Evolutionary conservation across 768 basidiomycete species (phyloP).

Genomic region (Mycena sanguinolenta): DNA sequence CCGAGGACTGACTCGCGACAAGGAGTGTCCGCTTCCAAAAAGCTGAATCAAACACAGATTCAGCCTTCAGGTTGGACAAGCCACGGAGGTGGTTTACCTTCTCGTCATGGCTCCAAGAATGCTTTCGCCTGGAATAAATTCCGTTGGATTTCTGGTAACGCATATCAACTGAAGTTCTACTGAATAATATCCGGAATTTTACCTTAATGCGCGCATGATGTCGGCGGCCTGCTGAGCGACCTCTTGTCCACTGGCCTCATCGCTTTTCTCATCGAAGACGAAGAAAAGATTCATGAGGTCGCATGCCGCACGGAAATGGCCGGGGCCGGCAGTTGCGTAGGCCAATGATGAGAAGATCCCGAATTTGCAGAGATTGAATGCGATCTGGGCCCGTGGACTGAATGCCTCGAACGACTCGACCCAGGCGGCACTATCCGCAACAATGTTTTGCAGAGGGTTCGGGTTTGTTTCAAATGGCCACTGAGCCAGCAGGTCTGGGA

Average conservation of each 20-base stretch:
- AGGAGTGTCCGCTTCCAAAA: not conserved
- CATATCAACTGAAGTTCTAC: not conserved
- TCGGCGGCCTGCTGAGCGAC: too few relatives aligned
- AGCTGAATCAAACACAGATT: not conserved
- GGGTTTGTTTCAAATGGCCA: not conserved
- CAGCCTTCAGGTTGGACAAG: not conserved
- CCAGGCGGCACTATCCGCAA: not conserved
- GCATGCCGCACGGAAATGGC: too few relatives aligned
- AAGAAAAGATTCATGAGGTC: slow-evolving; percentile 2
- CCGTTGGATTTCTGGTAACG: not conserved
- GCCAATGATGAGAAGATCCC: too few relatives aligned
- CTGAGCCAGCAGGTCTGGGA: not conserved
- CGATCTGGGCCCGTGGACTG: not conserved
- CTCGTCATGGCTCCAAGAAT: not conserved
- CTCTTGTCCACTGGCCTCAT: not conserved
- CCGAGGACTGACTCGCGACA: too few relatives aligned
- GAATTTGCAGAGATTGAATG: not conserved
- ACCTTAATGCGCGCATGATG: not conserved
- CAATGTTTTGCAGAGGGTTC: too few relatives aligned
- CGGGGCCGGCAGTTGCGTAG: too few relatives aligned
- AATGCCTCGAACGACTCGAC: not conserved
- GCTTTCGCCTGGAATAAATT: too few relatives aligned
- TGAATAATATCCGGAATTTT: not conserved
- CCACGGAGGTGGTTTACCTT: not conserved
- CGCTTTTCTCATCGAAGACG: not conserved